Evolutionary conservation across 305 asterid genomes (phyloP), one percentile per base, ranked within the genome.

Genomic region (Fraxinus baroniana): DNA sequence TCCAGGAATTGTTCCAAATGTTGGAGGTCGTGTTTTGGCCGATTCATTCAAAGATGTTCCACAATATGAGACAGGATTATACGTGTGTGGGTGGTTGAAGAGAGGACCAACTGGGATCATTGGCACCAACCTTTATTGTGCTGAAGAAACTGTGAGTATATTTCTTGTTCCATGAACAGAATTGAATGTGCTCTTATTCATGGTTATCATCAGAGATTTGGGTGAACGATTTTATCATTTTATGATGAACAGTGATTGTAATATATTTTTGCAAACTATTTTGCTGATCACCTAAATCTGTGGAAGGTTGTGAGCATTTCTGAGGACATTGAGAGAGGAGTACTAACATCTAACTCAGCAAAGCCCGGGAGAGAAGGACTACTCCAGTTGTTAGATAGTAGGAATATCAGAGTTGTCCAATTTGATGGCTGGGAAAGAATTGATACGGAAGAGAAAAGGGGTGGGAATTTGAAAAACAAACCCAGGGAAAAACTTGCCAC

Each of bases 1-100:
- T 83, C 71, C 85, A 93, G 95, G 97, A 62, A 86, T 89, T 75
- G 97, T 95, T 87, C 97, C 97, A 81, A 95, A 95, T 87, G 36
- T 86, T 81, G 90, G 84, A 74, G 99, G 99, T 18, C 94, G 95
- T 46, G 97, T 92, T 78, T 75, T 91, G 24, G 81, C 87, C 72
- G 84, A 83, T 79, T 79, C 88, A 79, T 84, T 87, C 79, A 87
- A 82, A 71, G 87, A 82, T 82, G 49, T 41, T 57, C 30, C 78
- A 78, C 88, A 87, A 81, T 82, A 84, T 26, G 92, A 91, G 89
- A 82, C 79, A 62, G 99, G 98, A 46, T 79, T 94, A 81, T 95
- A 94, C 41, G 99, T 93, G 26, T 91, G 95, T 80, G 99, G 99
- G 76, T 95, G 98, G 99, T 88, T 95, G 92, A 94, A 95, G 86